Percentiles rank a stretch among this genome's conserved stretches.
These are phyloP conservation scores for Ceratobasidium sp. DNA, from an alignment of 1,284 basidiomycete species.

Conservation along the genomic window DNA sequence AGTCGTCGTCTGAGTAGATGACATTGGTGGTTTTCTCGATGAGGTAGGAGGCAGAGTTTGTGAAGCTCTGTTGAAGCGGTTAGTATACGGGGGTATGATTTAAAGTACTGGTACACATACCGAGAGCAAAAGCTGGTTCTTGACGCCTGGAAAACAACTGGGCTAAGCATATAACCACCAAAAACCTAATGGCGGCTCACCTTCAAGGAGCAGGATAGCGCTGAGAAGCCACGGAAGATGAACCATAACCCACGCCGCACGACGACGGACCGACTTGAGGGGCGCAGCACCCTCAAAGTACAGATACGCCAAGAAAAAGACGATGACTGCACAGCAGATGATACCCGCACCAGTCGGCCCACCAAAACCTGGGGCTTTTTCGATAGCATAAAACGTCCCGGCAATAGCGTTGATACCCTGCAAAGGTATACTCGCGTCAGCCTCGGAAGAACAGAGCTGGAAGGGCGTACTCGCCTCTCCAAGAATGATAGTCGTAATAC, in stretches of 20 bases:
- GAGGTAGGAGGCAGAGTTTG: not conserved
- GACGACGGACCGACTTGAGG: conserved; percentile 30
- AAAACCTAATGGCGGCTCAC: not conserved
- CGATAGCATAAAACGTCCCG: conserved; percentile 23
- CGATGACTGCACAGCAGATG: conserved; percentile 23
- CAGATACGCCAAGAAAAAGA: conserved; percentile 40
- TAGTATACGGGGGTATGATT: not conserved
- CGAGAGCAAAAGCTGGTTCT: conserved; percentile 42
- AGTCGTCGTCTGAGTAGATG: not conserved
- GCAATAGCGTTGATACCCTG: conserved; percentile 43
- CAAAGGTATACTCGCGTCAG: not conserved
- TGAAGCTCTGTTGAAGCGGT: conserved; percentile 11
- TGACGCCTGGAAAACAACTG: conserved; percentile 17
- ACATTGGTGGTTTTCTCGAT: not conserved
- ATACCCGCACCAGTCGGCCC: not conserved
- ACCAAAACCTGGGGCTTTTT: conserved; percentile 31
- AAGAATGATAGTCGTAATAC: conserved; percentile 36
- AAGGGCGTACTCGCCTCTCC: conserved; percentile 10
- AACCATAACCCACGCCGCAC: conserved; percentile 30
- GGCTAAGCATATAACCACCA: not conserved
- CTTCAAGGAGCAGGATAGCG: conserved; percentile 36
- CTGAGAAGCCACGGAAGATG: conserved; percentile 38
- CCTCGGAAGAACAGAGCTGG: not conserved
- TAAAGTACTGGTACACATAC: not conserved
- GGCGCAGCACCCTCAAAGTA: conserved; percentile 44